A percentile compares a stretch with the other conserved stretches of the same genome.
phyloP scores from a whole-genome alignment of 768 basidiomycete species.

The Trichaptum fuscoviolaceum region DNA sequence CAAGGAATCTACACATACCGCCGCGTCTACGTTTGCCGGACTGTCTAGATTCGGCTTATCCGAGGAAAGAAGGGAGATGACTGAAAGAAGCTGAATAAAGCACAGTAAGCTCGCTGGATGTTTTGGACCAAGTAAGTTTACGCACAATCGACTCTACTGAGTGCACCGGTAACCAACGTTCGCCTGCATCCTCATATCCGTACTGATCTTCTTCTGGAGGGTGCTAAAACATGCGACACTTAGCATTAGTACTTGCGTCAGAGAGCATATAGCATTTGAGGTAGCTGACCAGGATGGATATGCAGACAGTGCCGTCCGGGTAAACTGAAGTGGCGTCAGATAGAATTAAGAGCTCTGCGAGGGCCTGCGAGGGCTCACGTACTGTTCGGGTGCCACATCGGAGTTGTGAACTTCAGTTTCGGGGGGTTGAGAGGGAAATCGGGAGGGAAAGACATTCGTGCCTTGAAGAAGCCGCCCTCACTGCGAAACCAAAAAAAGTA shows the following conservation, averaged over 20 bases:
- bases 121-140: slow-evolving; percentile 4
- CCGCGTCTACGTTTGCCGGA: slow-evolving; percentile 95
- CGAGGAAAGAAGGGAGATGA: slow-evolving; percentile 92
- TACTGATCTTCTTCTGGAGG: slow-evolving; percentile 95
- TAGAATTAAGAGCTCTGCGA: slow-evolving; percentile 9
- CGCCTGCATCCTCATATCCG: slow-evolving; percentile 94
- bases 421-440: slow-evolving; percentile 91
- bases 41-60: slow-evolving; percentile 89
- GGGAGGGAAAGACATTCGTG: slow-evolving; percentile 79
- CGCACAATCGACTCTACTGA: slow-evolving; percentile 92
- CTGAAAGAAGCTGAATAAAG: slow-evolving; percentile 78
- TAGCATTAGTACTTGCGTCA: slow-evolving; percentile 10
- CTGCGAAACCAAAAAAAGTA: slow-evolving; percentile 32
- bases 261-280: background rate
- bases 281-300: slow-evolving; percentile 75
- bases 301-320: slow-evolving; percentile 86
- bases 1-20: slow-evolving; percentile 27
- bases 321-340: slow-evolving; percentile 62
- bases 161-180: slow-evolving; percentile 97
- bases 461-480: slow-evolving; percentile 96
- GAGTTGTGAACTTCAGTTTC: slow-evolving; percentile 93
- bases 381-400: slow-evolving; percentile 99
- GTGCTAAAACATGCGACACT: slow-evolving; percentile 47
- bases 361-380: slow-evolving; percentile 22
- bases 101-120: background rate